Conservation (phyloP, 208 protist genomes). For the Zelonia costaricensis region DNA sequence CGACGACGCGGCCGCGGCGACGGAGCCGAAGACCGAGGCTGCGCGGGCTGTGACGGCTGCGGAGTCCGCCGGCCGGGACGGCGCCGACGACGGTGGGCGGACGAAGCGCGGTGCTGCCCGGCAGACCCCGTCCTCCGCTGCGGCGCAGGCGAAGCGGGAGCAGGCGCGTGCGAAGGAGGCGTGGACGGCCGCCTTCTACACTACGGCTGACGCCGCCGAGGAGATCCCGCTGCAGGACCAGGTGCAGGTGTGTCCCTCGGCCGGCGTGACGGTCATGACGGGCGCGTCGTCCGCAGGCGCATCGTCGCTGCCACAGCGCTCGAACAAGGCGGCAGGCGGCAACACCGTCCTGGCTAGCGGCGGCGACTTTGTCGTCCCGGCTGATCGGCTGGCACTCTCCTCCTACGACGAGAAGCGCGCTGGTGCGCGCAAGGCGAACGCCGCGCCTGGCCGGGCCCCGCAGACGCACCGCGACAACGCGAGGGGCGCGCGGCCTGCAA, state of each 20-base stretch:
- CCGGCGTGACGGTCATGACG: slow-evolving; percentile 31
- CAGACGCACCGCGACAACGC: neutral
- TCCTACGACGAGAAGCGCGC: slow-evolving; percentile 21
- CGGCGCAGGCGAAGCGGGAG: slow-evolving; percentile 5
- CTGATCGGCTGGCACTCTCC: slow-evolving; percentile 29
- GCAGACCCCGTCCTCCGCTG: neutral
- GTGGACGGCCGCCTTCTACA: slow-evolving; percentile 30
- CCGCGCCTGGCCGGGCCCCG: neutral
- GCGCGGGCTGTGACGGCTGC: neutral
- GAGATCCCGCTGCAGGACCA: slow-evolving; percentile 30
- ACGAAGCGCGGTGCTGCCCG: neutral
- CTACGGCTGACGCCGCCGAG: slow-evolving; percentile 7
- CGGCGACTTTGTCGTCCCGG: slow-evolving; percentile 52
- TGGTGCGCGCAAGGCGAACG: slow-evolving; percentile 14
- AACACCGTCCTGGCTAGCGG: slow-evolving; percentile 41
- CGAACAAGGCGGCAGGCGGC: slow-evolving; percentile 4
- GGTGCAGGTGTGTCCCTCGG: slow-evolving; percentile 30
- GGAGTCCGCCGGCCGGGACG: neutral
- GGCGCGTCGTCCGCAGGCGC: neutral
- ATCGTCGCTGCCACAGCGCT: neutral
- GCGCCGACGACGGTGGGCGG: neutral
- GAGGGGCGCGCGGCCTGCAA: neutral
- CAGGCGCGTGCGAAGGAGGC: slow-evolving; percentile 13
- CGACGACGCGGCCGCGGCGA: neutral
- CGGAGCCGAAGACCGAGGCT: neutral